phyloP scores from a whole-genome alignment of 176 grass and related monocot species.

The Triticum urartu region DNA sequence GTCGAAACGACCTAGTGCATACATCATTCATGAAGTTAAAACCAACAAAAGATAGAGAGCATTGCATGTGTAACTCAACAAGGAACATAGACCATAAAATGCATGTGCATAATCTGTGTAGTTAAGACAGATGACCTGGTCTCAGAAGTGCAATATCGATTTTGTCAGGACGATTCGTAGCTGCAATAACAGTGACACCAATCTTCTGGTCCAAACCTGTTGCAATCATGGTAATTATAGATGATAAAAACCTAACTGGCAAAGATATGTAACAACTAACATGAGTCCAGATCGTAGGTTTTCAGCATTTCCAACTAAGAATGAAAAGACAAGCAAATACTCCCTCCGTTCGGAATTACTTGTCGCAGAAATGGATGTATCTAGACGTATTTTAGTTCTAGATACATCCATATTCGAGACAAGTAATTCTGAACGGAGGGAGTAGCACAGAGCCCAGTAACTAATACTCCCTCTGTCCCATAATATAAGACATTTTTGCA shows the following conservation, averaged over 20 bases:
- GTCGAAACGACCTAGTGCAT: slow-evolving; percentile 77
- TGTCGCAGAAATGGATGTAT: too few species aligned
- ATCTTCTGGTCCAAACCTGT: slow-evolving; percentile 75
- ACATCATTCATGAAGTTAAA: slow-evolving; percentile 30
- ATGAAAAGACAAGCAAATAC: slow-evolving; percentile 1
- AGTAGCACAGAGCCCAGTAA: neutral
- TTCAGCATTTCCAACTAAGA: neutral
- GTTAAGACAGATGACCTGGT: slow-evolving; percentile 53
- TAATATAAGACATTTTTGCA: too few species aligned
- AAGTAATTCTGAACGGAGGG: too few species aligned
- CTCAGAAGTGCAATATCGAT: slow-evolving; percentile 89
- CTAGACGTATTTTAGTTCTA: too few species aligned
- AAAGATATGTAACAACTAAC: neutral
- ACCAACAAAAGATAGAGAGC: neutral
- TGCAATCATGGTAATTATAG: slow-evolving; percentile 22
- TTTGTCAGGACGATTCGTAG: slow-evolving; percentile 96
- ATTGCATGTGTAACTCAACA: neutral
- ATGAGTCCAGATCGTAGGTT: neutral
- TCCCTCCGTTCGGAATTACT: too few species aligned
- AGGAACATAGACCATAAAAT: slow-evolving; percentile 8
- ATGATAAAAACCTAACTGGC: neutral
- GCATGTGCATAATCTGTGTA: neutral
- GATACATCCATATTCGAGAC: too few species aligned
- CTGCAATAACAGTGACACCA: slow-evolving; percentile 83
- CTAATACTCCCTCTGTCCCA: neutral